phyloP scores from a whole-genome alignment of 192 early-diverging fungal genomes.

The Rhizophlyctis rosea region DNA sequence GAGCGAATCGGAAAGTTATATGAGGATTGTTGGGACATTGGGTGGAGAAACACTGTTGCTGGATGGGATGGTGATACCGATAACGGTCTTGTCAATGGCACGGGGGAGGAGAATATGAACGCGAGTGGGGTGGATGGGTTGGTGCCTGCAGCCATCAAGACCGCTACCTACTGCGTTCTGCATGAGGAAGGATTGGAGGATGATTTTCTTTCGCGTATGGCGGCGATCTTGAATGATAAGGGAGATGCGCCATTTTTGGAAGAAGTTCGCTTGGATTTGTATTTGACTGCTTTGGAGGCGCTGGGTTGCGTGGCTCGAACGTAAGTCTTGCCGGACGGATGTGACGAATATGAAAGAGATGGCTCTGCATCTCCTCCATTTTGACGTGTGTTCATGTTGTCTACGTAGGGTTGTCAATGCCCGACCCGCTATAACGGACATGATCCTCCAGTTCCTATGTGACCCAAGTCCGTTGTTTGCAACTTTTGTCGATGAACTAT shows the following conservation, averaged over 20 bases:
- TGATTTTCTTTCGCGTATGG: background rate
- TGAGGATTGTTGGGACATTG: background rate
- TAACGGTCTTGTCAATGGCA: background rate
- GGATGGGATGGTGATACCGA: background rate
- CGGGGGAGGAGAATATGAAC: background rate
- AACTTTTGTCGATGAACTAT: background rate
- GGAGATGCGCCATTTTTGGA: background rate
- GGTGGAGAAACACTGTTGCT: background rate
- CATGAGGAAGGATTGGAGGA: background rate
- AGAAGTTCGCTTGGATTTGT: background rate
- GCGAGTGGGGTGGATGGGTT: background rate
- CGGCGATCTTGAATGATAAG: background rate
- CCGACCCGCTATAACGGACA: background rate
- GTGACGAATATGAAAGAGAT: too few relatives aligned
- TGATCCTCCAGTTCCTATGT: conserved; percentile 10
- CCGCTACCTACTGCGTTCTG: background rate
- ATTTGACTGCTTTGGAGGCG: background rate
- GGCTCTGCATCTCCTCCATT: too few relatives aligned
- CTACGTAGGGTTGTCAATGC: background rate
- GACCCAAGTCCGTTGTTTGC: conserved; percentile 11
- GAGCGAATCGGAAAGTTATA: too few relatives aligned
- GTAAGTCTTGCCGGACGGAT: background rate
- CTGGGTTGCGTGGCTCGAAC: background rate
- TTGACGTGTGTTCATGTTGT: too few relatives aligned
- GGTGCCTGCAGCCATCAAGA: background rate